Percentiles rank a stretch among this genome's conserved stretches.
Evolutionary conservation across 2,329 filamentous ascomycete species (phyloP).

Genomic region (Eutypa lata): DNA sequence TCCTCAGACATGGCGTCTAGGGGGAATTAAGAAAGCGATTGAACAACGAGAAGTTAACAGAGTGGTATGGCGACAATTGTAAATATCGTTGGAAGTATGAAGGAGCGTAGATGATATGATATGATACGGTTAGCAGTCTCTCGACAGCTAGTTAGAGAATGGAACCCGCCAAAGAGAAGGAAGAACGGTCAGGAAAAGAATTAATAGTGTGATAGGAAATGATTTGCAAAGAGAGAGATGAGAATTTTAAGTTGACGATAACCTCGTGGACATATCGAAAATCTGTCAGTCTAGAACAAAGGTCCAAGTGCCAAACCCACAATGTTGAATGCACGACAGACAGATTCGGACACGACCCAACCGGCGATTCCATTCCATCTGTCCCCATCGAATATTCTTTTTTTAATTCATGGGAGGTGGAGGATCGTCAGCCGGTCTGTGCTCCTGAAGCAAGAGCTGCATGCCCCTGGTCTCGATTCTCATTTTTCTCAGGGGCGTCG

Average conservation of each 20-base stretch:
- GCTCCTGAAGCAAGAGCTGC: too few relatives aligned
- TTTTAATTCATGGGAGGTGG: too few relatives aligned
- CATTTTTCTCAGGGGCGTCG: background rate
- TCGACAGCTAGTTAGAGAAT: background rate
- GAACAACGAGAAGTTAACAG: background rate
- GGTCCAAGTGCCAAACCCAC: background rate
- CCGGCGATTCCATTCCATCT: too few relatives aligned
- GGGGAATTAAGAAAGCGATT: background rate
- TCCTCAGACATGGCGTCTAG: background rate
- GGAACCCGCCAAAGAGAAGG: background rate
- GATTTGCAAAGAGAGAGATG: background rate
- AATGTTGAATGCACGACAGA: too few relatives aligned
- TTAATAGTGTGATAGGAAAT: background rate
- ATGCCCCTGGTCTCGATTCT: too few relatives aligned
- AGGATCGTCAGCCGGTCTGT: too few relatives aligned
- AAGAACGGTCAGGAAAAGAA: background rate
- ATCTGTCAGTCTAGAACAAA: background rate
- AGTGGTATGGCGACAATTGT: background rate
- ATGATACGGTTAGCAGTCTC: too few relatives aligned
- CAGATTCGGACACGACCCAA: too few relatives aligned
- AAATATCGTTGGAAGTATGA: too few relatives aligned
- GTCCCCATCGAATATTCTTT: too few relatives aligned
- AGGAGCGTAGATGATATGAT: too few relatives aligned
- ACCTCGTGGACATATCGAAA: background rate
- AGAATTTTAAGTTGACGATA: background rate